Conservation (phyloP, 768 basidiomycete genomes). For the Termitomyces sp. region DNA sequence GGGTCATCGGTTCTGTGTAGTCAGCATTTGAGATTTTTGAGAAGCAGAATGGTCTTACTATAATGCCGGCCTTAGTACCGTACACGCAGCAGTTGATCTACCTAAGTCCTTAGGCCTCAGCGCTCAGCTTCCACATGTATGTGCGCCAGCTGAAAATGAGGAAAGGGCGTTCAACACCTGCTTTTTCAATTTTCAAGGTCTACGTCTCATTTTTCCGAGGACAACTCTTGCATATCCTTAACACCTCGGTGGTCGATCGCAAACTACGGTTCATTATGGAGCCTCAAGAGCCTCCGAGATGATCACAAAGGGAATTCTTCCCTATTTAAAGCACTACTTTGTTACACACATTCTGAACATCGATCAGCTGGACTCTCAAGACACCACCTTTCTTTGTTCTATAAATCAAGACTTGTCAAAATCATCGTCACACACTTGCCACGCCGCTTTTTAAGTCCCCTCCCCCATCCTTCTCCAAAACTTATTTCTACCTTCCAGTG, state of each 20-base stretch:
- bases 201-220: not conserved
- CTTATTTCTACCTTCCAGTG: slow-evolving; percentile 12
- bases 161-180: not conserved
- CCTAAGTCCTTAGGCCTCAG: not conserved
- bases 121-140: not conserved
- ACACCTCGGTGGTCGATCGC: not conserved
- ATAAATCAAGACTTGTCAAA: slow-evolving; percentile 13
- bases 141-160: not conserved
- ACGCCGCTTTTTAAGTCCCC: slow-evolving; percentile 4
- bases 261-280: slow-evolving; percentile 5
- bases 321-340: slow-evolving; percentile 10
- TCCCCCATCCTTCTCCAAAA: not conserved
- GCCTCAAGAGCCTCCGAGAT: not conserved
- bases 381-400: slow-evolving; percentile 13
- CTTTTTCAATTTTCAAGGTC: not conserved
- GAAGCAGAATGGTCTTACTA: not conserved
- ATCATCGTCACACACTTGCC: slow-evolving; percentile 8
- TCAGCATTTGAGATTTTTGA: not conserved
- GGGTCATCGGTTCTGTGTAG: not conserved
- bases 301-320: slow-evolving; percentile 7
- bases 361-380: slow-evolving; percentile 12
- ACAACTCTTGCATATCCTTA: not conserved
- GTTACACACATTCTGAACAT: slow-evolving; percentile 14
- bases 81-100: too few species aligned
- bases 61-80: not conserved